A percentile compares a stretch with the other conserved stretches of the same genome.
Conservation (phyloP, 768 basidiomycete genomes). For the Xerocomellus chrysenteron region DNA sequence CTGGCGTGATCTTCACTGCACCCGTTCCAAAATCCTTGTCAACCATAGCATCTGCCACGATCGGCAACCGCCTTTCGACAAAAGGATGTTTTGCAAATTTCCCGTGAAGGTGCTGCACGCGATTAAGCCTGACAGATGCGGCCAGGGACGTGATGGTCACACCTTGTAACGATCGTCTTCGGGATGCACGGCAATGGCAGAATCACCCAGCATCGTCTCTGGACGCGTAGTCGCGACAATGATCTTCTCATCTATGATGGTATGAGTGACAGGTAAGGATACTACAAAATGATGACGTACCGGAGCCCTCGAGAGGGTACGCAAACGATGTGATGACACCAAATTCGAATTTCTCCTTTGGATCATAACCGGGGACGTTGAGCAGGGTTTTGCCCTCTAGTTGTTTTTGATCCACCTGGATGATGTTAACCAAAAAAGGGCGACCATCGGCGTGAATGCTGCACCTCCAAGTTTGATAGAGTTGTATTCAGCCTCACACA, state of each 20-base stretch:
- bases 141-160: neutral
- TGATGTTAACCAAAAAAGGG: neutral
- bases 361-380: conserved; percentile 90
- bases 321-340: conserved; percentile 97
- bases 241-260: conserved; percentile 72
- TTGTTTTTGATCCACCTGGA: conserved; percentile 88
- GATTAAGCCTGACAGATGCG: neutral
- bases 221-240: conserved; percentile 97
- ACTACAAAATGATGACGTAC: conserved; percentile 36
- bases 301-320: conserved; percentile 84
- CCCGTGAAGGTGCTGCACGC: conserved; percentile 78
- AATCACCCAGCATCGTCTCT: conserved; percentile 98
- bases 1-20: conserved; percentile 98
- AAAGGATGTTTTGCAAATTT: conserved; percentile 92
- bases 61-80: conserved; percentile 79
- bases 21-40: conserved; percentile 98
- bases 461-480: conserved; percentile 93
- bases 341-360: conserved; percentile 88
- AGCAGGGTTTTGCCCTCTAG: conserved; percentile 82
- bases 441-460: neutral
- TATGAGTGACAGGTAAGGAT: neutral
- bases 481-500: conserved; percentile 95
- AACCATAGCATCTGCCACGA: conserved; percentile 83
- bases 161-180: conserved; percentile 88
- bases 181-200: conserved; percentile 95